Evolutionary conservation across 2,329 filamentous ascomycete genomes (phyloP).

Genomic region (Tolypocladium guangdongense): DNA sequence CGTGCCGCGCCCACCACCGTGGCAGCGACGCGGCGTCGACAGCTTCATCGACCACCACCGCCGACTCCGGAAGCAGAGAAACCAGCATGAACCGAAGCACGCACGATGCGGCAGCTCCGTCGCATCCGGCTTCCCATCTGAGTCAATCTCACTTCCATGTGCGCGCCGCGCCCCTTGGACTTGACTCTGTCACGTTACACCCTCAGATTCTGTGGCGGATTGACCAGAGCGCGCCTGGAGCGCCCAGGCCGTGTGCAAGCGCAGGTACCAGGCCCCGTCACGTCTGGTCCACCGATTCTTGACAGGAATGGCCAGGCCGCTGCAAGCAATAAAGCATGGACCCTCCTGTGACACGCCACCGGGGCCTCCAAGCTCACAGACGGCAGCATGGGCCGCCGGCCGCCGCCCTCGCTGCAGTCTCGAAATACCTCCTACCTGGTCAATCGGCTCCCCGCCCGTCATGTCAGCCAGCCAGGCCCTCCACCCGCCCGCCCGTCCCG

Average conservation of each 20-base stretch:
- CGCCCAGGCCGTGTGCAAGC: neutral
- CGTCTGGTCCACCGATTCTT: neutral
- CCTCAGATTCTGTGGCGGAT: neutral
- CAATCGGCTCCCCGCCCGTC: neutral
- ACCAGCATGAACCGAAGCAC: neutral
- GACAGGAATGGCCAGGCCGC: too few relatives aligned
- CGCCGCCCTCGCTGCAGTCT: neutral
- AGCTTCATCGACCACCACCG: neutral
- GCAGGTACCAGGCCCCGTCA: neutral
- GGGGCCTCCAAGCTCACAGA: neutral
- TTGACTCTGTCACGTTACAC: neutral
- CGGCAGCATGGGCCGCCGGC: neutral
- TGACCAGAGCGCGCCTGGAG: neutral
- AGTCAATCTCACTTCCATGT: constrained; percentile 11
- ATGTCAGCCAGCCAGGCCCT: neutral
- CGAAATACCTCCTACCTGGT: too few relatives aligned
- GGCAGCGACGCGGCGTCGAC: neutral
- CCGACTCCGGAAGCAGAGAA: neutral
- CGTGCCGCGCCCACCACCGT: neutral
- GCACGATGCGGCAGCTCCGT: constrained; percentile 2
- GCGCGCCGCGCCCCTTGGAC: neutral
- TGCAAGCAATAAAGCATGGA: too few relatives aligned
- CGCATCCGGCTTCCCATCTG: constrained; percentile 5
- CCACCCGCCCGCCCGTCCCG: neutral
- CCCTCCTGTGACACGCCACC: neutral